Percentiles rank a stretch among this genome's conserved stretches.
Evolutionary conservation across 73 alveolate genomes (phyloP).

Genomic region (Symbiodinium pilosum): DNA sequence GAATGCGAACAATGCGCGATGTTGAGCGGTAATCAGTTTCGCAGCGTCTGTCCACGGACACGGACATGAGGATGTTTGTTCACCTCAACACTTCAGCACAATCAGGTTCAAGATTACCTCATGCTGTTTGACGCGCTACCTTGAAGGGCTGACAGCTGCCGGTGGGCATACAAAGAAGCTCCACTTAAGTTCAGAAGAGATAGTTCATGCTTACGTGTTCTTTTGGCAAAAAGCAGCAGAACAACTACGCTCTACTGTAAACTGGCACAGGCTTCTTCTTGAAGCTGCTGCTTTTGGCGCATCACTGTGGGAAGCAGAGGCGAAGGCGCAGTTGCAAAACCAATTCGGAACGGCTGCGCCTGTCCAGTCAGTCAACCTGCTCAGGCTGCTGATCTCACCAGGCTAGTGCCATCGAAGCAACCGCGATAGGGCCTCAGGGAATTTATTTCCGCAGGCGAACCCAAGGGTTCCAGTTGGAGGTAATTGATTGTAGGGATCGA

Average conservation of each 20-base stretch:
- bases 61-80: neutral
- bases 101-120: too few relatives aligned
- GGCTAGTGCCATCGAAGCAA: neutral
- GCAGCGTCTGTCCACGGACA: too few relatives aligned
- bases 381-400: neutral
- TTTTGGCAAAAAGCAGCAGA: too few relatives aligned
- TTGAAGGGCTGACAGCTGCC: neutral
- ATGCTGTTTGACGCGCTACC: too few relatives aligned
- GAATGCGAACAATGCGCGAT: too few relatives aligned
- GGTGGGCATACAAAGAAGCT: neutral
- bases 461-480: too few relatives aligned
- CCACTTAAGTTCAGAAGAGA: neutral
- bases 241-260: too few relatives aligned
- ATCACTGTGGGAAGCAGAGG: constrained; percentile 39
- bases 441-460: too few relatives aligned
- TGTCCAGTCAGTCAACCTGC: neutral
- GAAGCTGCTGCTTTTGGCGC: constrained; percentile 78
- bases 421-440: neutral
- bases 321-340: constrained; percentile 33
- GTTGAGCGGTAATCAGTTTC: too few relatives aligned
- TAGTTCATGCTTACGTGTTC: too few relatives aligned
- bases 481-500: too few relatives aligned
- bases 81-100: neutral
- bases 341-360: neutral
- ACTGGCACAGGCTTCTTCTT: constrained; percentile 38